Percentiles rank a stretch among this genome's conserved stretches.
phyloP scores from a whole-genome alignment of 306 rosid species.

The Notholithocarpus densiflorus region DNA sequence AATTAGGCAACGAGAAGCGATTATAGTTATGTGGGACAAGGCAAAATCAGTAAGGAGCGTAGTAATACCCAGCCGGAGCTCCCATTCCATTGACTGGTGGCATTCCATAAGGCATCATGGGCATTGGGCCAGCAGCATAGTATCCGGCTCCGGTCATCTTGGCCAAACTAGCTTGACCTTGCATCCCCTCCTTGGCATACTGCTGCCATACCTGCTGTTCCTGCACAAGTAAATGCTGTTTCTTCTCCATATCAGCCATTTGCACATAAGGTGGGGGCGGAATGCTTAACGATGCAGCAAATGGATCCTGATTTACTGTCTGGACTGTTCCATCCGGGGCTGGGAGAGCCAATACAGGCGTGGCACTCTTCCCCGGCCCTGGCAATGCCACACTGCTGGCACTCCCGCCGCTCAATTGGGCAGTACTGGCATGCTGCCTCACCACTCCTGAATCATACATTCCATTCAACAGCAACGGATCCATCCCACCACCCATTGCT shows the following conservation, averaged over 20 bases:
- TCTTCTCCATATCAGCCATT: conserved; percentile 97
- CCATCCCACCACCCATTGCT: conserved; percentile 82
- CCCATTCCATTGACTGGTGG: conserved; percentile 87
- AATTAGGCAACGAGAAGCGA: conserved; percentile 35
- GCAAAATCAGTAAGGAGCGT: conserved; percentile 59
- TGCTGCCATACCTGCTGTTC: conserved; percentile 93
- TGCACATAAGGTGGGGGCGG: conserved; percentile 97
- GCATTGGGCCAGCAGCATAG: conserved; percentile 58
- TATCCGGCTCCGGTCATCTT: conserved; percentile 56
- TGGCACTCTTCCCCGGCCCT: conserved; percentile 55
- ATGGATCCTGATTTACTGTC: conserved; percentile 88
- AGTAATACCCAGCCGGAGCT: conserved; percentile 68
- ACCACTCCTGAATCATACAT: conserved; percentile 97
- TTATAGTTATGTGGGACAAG: conserved; percentile 33
- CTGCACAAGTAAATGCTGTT: conserved; percentile 69
- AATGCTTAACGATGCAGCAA: conserved; percentile 71
- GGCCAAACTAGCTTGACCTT: conserved; percentile 83
- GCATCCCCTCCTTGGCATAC: conserved; percentile 88
- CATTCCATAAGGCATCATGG: conserved; percentile 71
- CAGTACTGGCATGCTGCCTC: conserved; percentile 82
- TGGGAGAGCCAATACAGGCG: conserved; percentile 92
- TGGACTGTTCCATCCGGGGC: conserved; percentile 95
- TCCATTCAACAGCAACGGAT: conserved; percentile 81
- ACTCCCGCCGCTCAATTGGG: conserved; percentile 87
- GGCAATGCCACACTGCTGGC: conserved; percentile 98